Conservation (phyloP, 306 rosid species). For the Herpetospermum pedunculosum region DNA sequence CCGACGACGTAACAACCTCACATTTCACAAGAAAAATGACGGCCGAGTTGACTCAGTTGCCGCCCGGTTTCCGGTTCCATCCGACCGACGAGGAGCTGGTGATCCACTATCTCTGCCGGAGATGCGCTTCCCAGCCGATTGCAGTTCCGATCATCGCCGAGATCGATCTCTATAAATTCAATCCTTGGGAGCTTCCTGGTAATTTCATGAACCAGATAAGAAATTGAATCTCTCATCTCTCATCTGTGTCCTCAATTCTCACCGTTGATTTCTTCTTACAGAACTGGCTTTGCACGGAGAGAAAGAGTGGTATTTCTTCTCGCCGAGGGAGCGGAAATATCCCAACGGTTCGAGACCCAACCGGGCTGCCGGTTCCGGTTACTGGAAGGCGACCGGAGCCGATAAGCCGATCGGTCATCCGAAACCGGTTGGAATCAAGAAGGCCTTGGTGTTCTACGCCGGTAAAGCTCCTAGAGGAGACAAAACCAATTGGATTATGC, state of each 20-base stretch:
- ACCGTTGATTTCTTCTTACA: not conserved
- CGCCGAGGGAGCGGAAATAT: slow-evolving; percentile 80
- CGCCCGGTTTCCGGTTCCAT: slow-evolving; percentile 92
- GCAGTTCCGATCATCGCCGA: slow-evolving; percentile 79
- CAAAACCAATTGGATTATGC: slow-evolving; percentile 98
- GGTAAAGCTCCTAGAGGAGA: slow-evolving; percentile 94
- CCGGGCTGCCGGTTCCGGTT: slow-evolving; percentile 89
- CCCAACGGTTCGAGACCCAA: slow-evolving; percentile 96
- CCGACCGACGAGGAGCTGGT: slow-evolving; percentile 97
- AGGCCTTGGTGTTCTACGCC: slow-evolving; percentile 83
- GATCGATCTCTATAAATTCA: slow-evolving; percentile 71
- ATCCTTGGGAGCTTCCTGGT: slow-evolving; percentile 96
- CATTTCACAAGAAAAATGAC: too few relatives aligned
- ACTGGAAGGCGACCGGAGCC: slow-evolving; percentile 98
- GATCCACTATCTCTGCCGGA: slow-evolving; percentile 76
- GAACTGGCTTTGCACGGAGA: slow-evolving; percentile 56
- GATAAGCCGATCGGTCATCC: slow-evolving; percentile 85
- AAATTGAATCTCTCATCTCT: too few relatives aligned
- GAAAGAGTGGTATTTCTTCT: slow-evolving; percentile 92
- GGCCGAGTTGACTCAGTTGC: slow-evolving; percentile 49
- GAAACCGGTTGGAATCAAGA: slow-evolving; percentile 79
- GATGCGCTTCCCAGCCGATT: slow-evolving; percentile 59
- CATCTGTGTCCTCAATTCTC: too few relatives aligned
- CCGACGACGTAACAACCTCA: too few relatives aligned
- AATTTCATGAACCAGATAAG: too few relatives aligned